Evolutionary conservation across 106 monocot genomes (phyloP).

Genomic region (Acanthochlamys bracteata): DNA sequence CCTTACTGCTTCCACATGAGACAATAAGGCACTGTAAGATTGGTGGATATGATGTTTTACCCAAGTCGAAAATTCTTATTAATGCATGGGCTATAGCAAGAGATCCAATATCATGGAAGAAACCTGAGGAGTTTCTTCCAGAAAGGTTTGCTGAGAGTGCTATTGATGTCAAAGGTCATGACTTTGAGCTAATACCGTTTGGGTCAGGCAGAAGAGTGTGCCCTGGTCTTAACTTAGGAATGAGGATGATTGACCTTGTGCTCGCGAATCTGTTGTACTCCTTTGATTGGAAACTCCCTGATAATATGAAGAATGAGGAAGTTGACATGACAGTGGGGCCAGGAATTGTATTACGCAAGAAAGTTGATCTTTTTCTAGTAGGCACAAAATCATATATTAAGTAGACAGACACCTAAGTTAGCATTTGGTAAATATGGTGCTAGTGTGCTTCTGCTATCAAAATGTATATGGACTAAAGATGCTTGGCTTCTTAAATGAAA

Average conservation of each 20-base stretch:
- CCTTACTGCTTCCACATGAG: conserved; percentile 3
- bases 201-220: conserved; percentile 14
- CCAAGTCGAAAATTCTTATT: not conserved
- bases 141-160: conserved; percentile 9
- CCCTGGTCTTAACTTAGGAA: conserved; percentile 2
- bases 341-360: not conserved
- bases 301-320: not conserved
- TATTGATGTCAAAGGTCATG: conserved; percentile 6
- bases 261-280: conserved; percentile 4
- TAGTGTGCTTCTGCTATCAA: too few species aligned
- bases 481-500: too few species aligned
- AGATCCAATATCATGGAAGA: conserved; percentile 10
- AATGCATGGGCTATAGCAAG: conserved; percentile 7
- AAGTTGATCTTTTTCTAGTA: not conserved
- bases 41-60: not conserved
- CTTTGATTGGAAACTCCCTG: conserved; percentile 17
- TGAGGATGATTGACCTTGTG: conserved; percentile 1
- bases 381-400: not conserved
- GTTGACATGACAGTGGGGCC: conserved; percentile 8
- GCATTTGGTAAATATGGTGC: too few species aligned
- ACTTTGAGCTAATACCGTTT: conserved; percentile 7
- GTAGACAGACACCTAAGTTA: too few species aligned
- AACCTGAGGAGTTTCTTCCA: conserved; percentile 11
- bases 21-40: not conserved
- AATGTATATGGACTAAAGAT: too few species aligned